Percentiles rank a stretch among this genome's conserved stretches.
These are phyloP conservation scores for Ustilago cynodontis DNA, from an alignment of 1,284 basidiomycete species.

Conservation along the genomic window DNA sequence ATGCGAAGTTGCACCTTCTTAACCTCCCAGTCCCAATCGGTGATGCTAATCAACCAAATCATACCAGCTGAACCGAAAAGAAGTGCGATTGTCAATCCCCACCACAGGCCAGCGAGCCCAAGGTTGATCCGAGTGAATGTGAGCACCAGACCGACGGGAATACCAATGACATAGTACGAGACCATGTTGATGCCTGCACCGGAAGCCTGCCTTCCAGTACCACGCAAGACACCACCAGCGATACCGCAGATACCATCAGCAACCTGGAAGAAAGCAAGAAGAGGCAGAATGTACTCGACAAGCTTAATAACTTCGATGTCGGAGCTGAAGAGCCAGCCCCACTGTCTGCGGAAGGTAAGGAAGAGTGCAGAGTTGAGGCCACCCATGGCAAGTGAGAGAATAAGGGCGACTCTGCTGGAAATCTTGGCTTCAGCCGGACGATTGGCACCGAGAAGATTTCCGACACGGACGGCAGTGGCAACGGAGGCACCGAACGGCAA, in stretches of 20 bases:
- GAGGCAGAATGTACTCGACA: slow-evolving; percentile 80
- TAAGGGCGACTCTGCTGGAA: slow-evolving; percentile 63
- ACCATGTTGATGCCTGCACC: slow-evolving; percentile 73
- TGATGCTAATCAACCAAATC: slow-evolving; percentile 70
- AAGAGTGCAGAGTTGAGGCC: slow-evolving; percentile 76
- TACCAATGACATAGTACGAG: slow-evolving; percentile 72
- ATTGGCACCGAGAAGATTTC: slow-evolving; percentile 72
- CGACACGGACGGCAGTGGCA: slow-evolving; percentile 83
- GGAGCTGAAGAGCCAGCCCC: slow-evolving; percentile 87
- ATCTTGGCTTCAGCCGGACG: slow-evolving; percentile 67
- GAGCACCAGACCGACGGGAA: slow-evolving; percentile 72
- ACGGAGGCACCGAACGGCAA: slow-evolving; percentile 84
- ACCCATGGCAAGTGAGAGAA: slow-evolving; percentile 40
- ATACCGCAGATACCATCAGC: slow-evolving; percentile 80
- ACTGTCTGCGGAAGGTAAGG: slow-evolving; percentile 78
- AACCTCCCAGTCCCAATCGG: slow-evolving; percentile 71
- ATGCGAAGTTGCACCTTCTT: slow-evolving; percentile 56
- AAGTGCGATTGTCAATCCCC: slow-evolving; percentile 72
- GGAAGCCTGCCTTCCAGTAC: slow-evolving; percentile 77
- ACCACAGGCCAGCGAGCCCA: slow-evolving; percentile 72
- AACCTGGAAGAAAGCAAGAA: slow-evolving; percentile 77
- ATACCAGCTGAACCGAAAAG: slow-evolving; percentile 70
- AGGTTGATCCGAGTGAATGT: slow-evolving; percentile 70
- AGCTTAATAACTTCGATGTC: slow-evolving; percentile 80
- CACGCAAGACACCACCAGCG: slow-evolving; percentile 80